A percentile compares a stretch with the other conserved stretches of the same genome.
phyloP scores from a whole-genome alignment of 2,329 filamentous ascomycete species.

The Penicillium sp. region DNA sequence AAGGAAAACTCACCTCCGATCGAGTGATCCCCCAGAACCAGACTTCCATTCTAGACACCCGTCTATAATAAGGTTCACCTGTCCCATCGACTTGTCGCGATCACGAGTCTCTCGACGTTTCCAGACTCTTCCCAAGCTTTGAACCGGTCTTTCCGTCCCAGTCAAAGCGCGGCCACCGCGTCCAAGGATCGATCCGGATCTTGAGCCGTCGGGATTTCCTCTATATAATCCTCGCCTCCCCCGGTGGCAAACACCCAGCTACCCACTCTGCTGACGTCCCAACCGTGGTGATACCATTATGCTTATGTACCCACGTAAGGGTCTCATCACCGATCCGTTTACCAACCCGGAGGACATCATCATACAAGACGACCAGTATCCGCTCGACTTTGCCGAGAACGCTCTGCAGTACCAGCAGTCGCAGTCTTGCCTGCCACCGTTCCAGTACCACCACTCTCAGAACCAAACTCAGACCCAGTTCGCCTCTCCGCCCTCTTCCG shows the following conservation, averaged over 20 bases:
- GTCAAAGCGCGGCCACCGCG: too few relatives aligned
- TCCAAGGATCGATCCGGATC: constrained; percentile 27
- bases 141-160: constrained; percentile 2
- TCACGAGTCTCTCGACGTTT: constrained; percentile 28
- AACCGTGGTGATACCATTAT: constrained; percentile 34
- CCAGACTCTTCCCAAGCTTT: constrained; percentile 30
- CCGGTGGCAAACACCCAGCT: constrained; percentile 30
- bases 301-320: constrained; percentile 45
- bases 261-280: constrained; percentile 29
- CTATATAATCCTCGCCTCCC: constrained; percentile 31
- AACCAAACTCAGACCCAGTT: constrained; percentile 31
- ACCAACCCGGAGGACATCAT: constrained; percentile 32
- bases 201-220: constrained; percentile 25
- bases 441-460: constrained; percentile 38
- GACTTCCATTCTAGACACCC: constrained; percentile 11
- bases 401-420: constrained; percentile 28
- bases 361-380: constrained; percentile 41
- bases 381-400: constrained; percentile 32
- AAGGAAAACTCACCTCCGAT: constrained; percentile 14
- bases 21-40: constrained; percentile 22
- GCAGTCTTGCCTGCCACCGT: constrained; percentile 28
- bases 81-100: constrained; percentile 11
- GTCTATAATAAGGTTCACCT: constrained; percentile 16
- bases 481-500: constrained; percentile 39
- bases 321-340: constrained; percentile 41